Percentiles rank a stretch among this genome's conserved stretches.
These are phyloP conservation scores for Paramecium sexaurelia DNA, from an alignment of 73 alveolate species.

Conservation along the genomic window DNA sequence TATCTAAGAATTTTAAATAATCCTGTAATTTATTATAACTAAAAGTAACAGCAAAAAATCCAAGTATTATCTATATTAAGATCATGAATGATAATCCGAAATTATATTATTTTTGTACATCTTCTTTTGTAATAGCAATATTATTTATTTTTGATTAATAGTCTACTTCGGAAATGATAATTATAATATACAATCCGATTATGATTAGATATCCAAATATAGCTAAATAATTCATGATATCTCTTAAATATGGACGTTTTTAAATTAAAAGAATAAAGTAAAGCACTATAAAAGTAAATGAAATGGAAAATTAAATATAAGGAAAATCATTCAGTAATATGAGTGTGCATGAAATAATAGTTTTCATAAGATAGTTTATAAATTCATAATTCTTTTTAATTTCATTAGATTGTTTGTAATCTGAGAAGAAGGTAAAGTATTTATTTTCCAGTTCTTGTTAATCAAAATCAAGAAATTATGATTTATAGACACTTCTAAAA, in stretches of 20 bases:
- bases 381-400: slow-evolving; percentile 9
- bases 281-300: neutral
- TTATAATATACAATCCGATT: neutral
- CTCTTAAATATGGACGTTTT: neutral
- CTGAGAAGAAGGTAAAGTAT: neutral
- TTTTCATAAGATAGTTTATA: neutral
- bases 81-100: slow-evolving; percentile 30
- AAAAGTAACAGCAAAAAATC: slow-evolving; percentile 4
- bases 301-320: neutral
- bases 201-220: neutral
- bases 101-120: neutral
- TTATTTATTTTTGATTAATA: neutral
- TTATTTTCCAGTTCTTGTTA: slow-evolving; percentile 12
- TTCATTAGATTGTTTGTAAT: slow-evolving; percentile 18
- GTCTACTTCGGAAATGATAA: neutral
- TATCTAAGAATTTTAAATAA: neutral
- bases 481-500: slow-evolving; percentile 37
- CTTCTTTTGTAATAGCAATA: neutral
- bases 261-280: neutral
- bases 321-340: neutral
- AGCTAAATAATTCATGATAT: neutral
- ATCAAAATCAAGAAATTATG: slow-evolving; percentile 17
- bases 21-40: neutral
- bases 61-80: neutral
- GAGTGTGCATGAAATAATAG: neutral